Conservation (phyloP, 2,329 filamentous ascomycete species). For the Verticillium nubilum region DNA sequence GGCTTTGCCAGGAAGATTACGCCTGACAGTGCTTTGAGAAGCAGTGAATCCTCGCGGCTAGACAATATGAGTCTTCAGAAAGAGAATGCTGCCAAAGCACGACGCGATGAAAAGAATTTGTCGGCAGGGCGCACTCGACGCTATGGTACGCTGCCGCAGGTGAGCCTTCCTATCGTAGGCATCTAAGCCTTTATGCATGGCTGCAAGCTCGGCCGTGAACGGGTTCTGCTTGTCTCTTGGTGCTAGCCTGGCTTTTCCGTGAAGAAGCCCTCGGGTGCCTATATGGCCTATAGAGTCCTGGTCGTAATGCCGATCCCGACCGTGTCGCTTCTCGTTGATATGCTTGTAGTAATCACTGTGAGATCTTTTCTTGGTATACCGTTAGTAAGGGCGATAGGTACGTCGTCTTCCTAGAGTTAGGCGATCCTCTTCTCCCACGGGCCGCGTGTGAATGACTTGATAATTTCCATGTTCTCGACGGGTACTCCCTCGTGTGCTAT, state of each 20-base stretch:
- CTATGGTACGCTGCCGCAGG: too few species aligned
- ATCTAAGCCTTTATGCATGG: not conserved
- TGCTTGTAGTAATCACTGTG: not conserved
- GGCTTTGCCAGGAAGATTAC: too few species aligned
- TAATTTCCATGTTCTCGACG: slow-evolving; percentile 5
- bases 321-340: not conserved
- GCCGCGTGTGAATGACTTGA: not conserved
- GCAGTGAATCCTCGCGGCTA: too few species aligned
- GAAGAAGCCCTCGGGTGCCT: not conserved
- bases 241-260: not conserved
- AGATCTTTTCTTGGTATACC: not conserved
- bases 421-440: not conserved
- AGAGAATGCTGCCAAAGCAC: too few species aligned
- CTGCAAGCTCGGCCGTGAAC: slow-evolving; percentile 7
- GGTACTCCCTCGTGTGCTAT: slow-evolving; percentile 13
- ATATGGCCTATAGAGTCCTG: not conserved
- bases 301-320: not conserved
- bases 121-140: too few species aligned
- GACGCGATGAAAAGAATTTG: too few species aligned
- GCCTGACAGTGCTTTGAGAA: too few species aligned
- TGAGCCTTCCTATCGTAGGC: not conserved
- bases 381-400: not conserved
- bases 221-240: slow-evolving; percentile 1
- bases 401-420: not conserved
- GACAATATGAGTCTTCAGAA: too few species aligned